phyloP scores from a whole-genome alignment of 805 yeast species.

The Wickerhamiella brachini region DNA sequence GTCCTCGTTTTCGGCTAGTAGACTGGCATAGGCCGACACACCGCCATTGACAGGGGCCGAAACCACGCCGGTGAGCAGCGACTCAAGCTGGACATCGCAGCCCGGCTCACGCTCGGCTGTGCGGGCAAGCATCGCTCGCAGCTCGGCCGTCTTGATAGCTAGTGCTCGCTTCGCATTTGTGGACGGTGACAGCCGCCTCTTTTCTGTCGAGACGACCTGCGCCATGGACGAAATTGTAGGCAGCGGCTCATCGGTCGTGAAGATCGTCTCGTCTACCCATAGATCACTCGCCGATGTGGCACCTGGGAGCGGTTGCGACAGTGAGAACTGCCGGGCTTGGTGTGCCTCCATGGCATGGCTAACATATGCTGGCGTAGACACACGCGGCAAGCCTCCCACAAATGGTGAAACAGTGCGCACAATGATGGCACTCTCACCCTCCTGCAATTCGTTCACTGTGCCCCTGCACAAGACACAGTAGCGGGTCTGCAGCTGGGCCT shows the following conservation, averaged over 20 bases:
- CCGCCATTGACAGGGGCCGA: slow-evolving; percentile 3
- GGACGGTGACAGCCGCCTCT: not conserved
- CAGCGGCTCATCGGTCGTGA: not conserved
- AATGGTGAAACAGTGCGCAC: not conserved
- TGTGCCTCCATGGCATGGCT: not conserved
- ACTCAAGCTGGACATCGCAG: slow-evolving; percentile 1
- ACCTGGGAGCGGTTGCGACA: not conserved
- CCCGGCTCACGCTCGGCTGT: not conserved
- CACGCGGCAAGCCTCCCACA: not conserved
- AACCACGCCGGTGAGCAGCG: not conserved
- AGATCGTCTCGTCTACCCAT: not conserved
- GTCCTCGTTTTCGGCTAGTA: not conserved
- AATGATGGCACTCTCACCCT: not conserved
- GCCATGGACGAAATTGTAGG: not conserved
- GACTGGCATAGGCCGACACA: not conserved
- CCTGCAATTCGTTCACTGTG: not conserved
- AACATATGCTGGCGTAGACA: not conserved
- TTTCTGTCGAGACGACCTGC: not conserved
- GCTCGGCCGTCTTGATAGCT: not conserved
- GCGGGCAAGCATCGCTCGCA: not conserved
- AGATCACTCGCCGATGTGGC: not conserved
- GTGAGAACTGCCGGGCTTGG: not conserved
- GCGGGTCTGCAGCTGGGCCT: not conserved
- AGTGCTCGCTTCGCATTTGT: not conserved
- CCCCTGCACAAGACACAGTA: not conserved